Evolutionary conservation across 1,284 basidiomycete genomes (phyloP).

Genomic region (Takashimella tepidaria): DNA sequence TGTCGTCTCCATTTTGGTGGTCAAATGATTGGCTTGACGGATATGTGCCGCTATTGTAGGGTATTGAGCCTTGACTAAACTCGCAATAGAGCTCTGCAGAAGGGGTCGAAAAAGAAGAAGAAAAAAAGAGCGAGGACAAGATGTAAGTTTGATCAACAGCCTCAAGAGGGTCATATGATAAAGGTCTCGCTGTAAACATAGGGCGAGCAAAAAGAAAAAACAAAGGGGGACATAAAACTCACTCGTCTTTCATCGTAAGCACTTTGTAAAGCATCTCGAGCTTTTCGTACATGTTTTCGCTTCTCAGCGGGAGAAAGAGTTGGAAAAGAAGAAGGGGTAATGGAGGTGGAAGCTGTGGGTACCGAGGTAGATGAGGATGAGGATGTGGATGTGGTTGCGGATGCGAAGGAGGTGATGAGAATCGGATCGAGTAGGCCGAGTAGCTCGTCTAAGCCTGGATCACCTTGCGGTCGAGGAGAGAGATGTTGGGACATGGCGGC

Average conservation of each 20-base stretch:
- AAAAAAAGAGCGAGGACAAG: too few species aligned
- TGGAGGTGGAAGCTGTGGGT: neutral
- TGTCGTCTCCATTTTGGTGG: neutral
- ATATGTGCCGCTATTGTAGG: neutral
- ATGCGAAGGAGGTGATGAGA: conserved; percentile 1
- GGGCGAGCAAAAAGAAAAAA: too few species aligned
- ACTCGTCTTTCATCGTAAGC: neutral
- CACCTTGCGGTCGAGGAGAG: neutral
- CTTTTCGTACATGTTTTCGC: neutral
- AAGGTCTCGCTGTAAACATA: too few species aligned
- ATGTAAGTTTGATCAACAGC: too few species aligned
- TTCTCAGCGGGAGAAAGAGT: neutral
- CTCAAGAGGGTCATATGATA: too few species aligned
- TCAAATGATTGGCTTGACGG: neutral
- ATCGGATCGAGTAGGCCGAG: conserved; percentile 26
- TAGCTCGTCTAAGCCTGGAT: conserved; percentile 10
- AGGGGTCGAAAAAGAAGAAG: too few species aligned
- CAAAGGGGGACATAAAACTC: too few species aligned
- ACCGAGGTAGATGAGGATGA: neutral
- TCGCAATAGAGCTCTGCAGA: neutral
- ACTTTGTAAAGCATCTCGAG: neutral
- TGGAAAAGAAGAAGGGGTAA: neutral
- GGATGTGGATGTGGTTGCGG: neutral
- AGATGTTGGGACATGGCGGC: neutral
- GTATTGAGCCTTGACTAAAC: neutral